phyloP scores from a whole-genome alignment of 2,329 filamentous ascomycete species.

The Orbilia brochopaga region DNA sequence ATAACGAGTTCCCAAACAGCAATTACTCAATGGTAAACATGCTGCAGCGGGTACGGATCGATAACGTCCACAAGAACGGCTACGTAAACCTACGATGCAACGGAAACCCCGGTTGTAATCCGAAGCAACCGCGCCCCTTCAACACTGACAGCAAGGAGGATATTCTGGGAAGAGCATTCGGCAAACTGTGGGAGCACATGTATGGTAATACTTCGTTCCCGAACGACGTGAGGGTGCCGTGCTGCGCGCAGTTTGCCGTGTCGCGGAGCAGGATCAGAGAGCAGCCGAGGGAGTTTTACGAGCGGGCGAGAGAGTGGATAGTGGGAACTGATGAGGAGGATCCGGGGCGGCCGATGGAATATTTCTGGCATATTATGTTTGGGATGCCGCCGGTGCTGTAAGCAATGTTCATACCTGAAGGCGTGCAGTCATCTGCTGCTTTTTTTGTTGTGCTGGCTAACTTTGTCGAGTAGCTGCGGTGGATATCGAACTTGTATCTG shows the following conservation, averaged over 20 bases:
- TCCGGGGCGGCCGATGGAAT: conserved; percentile 69
- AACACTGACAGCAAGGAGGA: conserved; percentile 58
- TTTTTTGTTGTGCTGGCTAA: background rate
- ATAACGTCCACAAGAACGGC: conserved; percentile 63
- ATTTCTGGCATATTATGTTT: conserved; percentile 69
- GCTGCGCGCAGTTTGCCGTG: conserved; percentile 71
- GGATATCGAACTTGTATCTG: conserved; percentile 24
- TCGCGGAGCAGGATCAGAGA: conserved; percentile 63
- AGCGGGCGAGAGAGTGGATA: conserved; percentile 67
- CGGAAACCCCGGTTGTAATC: conserved; percentile 65
- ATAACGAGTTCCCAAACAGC: conserved; percentile 65
- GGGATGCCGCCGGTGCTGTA: conserved; percentile 44
- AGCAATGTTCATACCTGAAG: background rate
- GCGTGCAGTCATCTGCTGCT: too few species aligned
- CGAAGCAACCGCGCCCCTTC: conserved; percentile 61
- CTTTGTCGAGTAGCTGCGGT: conserved; percentile 21
- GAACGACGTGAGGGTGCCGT: conserved; percentile 64
- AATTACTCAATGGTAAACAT: conserved; percentile 61
- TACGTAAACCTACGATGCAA: conserved; percentile 69
- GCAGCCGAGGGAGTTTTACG: conserved; percentile 64
- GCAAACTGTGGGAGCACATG: conserved; percentile 30
- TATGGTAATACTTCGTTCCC: conserved; percentile 27
- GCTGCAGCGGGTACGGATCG: conserved; percentile 63
- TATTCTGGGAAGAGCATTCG: conserved; percentile 27
- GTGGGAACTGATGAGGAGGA: conserved; percentile 64